These are phyloP conservation scores for Benincasa hispida DNA, from an alignment of 306 rosid species.

Conservation along the genomic window DNA sequence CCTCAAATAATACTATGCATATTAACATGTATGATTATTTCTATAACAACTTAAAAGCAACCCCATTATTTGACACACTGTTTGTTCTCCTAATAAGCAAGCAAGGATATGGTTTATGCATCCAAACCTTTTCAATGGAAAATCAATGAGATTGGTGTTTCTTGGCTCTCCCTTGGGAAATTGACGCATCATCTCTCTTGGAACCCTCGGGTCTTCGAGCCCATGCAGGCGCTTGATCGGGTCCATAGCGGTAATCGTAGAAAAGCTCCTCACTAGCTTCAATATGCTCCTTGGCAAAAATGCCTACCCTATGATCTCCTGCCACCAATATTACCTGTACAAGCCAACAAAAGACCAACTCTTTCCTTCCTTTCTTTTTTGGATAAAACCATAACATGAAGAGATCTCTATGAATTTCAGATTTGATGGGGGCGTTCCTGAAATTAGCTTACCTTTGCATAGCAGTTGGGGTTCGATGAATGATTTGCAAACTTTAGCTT, in stretches of 20 bases:
- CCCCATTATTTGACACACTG: background rate
- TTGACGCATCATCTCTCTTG: slow-evolving; percentile 69
- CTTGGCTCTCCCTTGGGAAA: slow-evolving; percentile 82
- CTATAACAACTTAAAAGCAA: background rate
- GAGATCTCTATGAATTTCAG: background rate
- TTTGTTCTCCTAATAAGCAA: slow-evolving; percentile 1
- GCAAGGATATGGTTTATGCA: slow-evolving; percentile 7
- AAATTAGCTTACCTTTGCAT: slow-evolving; percentile 55
- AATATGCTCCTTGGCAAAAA: slow-evolving; percentile 86
- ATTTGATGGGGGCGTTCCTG: background rate
- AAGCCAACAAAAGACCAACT: slow-evolving; percentile 14
- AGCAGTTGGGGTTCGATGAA: slow-evolving; percentile 90
- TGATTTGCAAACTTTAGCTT: slow-evolving; percentile 96
- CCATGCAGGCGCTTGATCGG: slow-evolving; percentile 87
- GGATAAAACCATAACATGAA: background rate
- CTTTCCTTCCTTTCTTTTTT: background rate
- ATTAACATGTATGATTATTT: background rate
- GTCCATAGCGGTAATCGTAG: slow-evolving; percentile 87
- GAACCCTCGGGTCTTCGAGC: slow-evolving; percentile 83
- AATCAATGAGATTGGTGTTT: slow-evolving; percentile 90
- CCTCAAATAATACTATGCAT: background rate
- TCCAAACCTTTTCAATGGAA: slow-evolving; percentile 16
- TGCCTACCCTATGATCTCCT: slow-evolving; percentile 96
- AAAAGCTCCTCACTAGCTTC: slow-evolving; percentile 91
- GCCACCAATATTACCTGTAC: slow-evolving; percentile 85